Evolutionary conservation across 2,329 filamentous ascomycete species (phyloP).

Genomic region (Fusarium transvaalense): DNA sequence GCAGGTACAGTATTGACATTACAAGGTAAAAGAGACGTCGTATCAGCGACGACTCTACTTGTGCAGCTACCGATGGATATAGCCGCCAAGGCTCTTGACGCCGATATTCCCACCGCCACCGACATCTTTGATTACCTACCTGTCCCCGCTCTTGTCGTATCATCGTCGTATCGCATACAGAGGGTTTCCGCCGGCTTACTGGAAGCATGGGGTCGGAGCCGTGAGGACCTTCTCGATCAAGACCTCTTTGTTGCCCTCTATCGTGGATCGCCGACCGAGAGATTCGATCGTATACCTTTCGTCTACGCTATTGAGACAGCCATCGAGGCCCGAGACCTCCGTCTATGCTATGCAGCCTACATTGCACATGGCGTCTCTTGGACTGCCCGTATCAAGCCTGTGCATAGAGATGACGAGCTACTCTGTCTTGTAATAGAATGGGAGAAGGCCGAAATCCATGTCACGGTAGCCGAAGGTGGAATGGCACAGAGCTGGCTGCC

Average conservation of each 20-base stretch:
- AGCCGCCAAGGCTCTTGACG: too few species aligned
- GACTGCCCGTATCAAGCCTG: conserved; percentile 12
- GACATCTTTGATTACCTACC: conserved; percentile 9
- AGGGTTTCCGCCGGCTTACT: conserved; percentile 1
- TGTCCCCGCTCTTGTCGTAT: conserved; percentile 11
- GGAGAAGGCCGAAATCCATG: not conserved
- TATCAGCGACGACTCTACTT: not conserved
- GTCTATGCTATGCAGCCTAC: conserved; percentile 2
- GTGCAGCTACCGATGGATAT: not conserved
- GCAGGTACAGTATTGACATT: not conserved
- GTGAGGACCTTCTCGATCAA: not conserved
- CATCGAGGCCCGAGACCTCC: not conserved
- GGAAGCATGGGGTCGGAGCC: not conserved
- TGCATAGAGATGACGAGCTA: not conserved
- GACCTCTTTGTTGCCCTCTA: conserved; percentile 17
- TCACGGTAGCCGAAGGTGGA: not conserved
- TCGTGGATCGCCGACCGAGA: not conserved
- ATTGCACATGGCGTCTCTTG: not conserved
- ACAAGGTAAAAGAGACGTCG: not conserved
- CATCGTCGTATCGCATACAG: conserved; percentile 5
- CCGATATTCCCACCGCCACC: not conserved
- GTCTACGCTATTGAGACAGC: conserved; percentile 5
- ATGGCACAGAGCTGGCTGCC: conserved; percentile 9
- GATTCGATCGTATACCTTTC: conserved; percentile 15
- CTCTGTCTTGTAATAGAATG: not conserved